Evolutionary conservation across 805 yeast species (phyloP).

Genomic region (Saturnispora quitensis): DNA sequence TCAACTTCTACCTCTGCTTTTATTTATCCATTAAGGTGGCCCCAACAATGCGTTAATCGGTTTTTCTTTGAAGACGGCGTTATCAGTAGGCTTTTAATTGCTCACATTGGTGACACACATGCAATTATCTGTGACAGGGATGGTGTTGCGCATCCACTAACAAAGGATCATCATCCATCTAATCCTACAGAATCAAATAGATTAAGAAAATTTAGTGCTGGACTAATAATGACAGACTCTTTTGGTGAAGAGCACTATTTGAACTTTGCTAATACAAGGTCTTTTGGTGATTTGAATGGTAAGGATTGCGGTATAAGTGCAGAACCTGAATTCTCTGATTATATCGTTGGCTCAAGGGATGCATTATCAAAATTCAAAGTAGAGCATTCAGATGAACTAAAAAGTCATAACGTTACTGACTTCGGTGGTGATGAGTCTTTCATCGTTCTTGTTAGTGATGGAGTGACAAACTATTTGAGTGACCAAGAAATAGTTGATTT

Average conservation of each 20-base stretch:
- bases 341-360: slow-evolving; percentile 52
- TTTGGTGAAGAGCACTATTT: slow-evolving; percentile 84
- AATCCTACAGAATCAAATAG: slow-evolving; percentile 71
- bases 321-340: slow-evolving; percentile 80
- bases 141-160: slow-evolving; percentile 73
- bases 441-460: slow-evolving; percentile 76
- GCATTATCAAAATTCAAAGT: slow-evolving; percentile 28
- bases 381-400: slow-evolving; percentile 16
- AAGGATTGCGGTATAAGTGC: slow-evolving; percentile 82
- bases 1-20: slow-evolving; percentile 30
- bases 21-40: slow-evolving; percentile 26
- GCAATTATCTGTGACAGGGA: slow-evolving; percentile 74
- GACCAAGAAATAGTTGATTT: slow-evolving; percentile 92
- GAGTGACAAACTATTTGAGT: slow-evolving; percentile 67
- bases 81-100: slow-evolving; percentile 59
- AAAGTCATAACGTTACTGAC: slow-evolving; percentile 21
- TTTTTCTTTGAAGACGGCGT: slow-evolving; percentile 61
- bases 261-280: slow-evolving; percentile 80
- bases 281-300: slow-evolving; percentile 82
- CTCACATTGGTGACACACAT: slow-evolving; percentile 90
- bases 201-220: slow-evolving; percentile 52
- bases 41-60: slow-evolving; percentile 19
- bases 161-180: slow-evolving; percentile 80
- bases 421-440: slow-evolving; percentile 86
- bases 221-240: slow-evolving; percentile 70